Conservation (phyloP, 2,329 filamentous ascomycete species). For the Leptographium lundbergii region DNA sequence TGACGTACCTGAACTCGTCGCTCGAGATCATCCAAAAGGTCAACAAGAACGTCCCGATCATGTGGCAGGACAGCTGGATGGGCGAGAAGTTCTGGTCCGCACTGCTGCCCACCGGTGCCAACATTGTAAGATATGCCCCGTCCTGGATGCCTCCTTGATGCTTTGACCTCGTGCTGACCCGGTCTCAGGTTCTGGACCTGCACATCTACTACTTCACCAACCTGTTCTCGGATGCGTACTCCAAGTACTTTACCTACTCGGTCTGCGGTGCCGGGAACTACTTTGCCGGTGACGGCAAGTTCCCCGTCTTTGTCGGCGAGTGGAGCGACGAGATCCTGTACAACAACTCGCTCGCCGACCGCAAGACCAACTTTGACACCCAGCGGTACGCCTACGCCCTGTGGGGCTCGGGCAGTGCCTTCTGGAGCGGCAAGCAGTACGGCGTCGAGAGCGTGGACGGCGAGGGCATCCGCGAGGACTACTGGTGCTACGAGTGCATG, state of each 20-base stretch:
- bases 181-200: not conserved
- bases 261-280: conserved; percentile 4
- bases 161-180: not conserved
- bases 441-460: not conserved
- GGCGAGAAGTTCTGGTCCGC: conserved; percentile 1
- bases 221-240: conserved; percentile 2
- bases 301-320: conserved; percentile 6
- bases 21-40: not conserved
- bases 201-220: conserved; percentile 6
- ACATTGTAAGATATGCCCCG: not conserved
- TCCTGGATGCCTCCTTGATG: too few species aligned
- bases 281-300: conserved; percentile 1
- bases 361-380: conserved; percentile 6
- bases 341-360: conserved; percentile 5
- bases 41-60: conserved; percentile 1
- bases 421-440: conserved; percentile 4
- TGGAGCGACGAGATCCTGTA: conserved; percentile 6
- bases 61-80: conserved; percentile 5
- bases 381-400: conserved; percentile 2
- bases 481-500: conserved; percentile 7
- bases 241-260: conserved; percentile 3
- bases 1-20: not conserved
- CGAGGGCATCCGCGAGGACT: conserved; percentile 2
- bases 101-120: not conserved
- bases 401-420: conserved; percentile 2